Evolutionary conservation across 352 stramenopile species (phyloP).

Genomic region (Plasmopara muralis): DNA sequence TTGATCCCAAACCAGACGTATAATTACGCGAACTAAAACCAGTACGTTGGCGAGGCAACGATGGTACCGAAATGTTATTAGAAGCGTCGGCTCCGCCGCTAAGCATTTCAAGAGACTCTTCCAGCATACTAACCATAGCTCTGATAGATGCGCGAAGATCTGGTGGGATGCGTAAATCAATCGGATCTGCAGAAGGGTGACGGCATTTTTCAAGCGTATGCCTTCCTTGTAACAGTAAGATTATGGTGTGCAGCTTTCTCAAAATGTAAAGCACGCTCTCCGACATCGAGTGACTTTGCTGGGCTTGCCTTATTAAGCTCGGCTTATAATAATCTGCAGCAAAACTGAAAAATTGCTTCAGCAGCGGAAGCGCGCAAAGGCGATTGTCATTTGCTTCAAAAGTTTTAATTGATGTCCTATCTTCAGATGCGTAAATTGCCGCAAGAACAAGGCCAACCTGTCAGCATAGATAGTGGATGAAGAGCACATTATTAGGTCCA

Average conservation of each 20-base stretch:
- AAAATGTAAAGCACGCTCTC: slow-evolving; percentile 33
- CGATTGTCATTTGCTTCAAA: slow-evolving; percentile 1
- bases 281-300: slow-evolving; percentile 29
- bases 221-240: slow-evolving; percentile 57
- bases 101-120: slow-evolving; percentile 23
- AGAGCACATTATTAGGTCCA: slow-evolving; percentile 11
- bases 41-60: slow-evolving; percentile 8
- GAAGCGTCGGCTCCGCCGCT: slow-evolving; percentile 9
- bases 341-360: slow-evolving; percentile 45
- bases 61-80: slow-evolving; percentile 2
- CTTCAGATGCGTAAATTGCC: slow-evolving; percentile 31
- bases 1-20: slow-evolving; percentile 20
- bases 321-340: slow-evolving; percentile 43
- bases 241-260: slow-evolving; percentile 48
- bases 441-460: slow-evolving; percentile 39
- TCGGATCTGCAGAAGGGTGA: slow-evolving; percentile 52
- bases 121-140: slow-evolving; percentile 40
- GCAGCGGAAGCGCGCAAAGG: slow-evolving; percentile 22
- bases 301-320: slow-evolving; percentile 31
- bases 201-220: slow-evolving; percentile 25
- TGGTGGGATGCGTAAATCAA: slow-evolving; percentile 48
- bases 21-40: slow-evolving; percentile 14
- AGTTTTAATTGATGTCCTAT: slow-evolving; percentile 5
- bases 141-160: slow-evolving; percentile 53
- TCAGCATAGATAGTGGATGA: background rate